A percentile compares a stretch with the other conserved stretches of the same genome.
These are phyloP conservation scores for Fusarium chlamydosporum DNA, from an alignment of 2,329 filamentous ascomycete genomes.

Conservation along the genomic window DNA sequence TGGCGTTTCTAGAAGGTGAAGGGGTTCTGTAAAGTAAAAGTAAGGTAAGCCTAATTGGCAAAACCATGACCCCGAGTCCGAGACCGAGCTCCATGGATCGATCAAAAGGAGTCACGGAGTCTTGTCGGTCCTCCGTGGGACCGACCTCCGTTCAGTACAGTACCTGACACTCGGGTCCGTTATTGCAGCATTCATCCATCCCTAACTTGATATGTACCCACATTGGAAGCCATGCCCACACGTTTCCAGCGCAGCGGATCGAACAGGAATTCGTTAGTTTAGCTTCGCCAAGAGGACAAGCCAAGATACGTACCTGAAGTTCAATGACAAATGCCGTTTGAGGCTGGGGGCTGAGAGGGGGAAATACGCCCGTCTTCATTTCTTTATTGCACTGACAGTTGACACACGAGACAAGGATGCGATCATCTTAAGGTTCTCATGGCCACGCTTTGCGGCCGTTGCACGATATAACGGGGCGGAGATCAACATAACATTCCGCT, in stretches of 20 bases:
- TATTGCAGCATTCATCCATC: neutral
- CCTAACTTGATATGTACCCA: neutral
- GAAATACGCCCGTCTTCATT: constrained; percentile 15
- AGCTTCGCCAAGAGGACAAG: constrained; percentile 9
- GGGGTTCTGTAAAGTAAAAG: neutral
- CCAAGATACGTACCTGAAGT: neutral
- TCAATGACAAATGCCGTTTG: constrained; percentile 29
- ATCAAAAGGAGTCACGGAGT: constrained; percentile 1
- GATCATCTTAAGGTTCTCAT: constrained; percentile 32
- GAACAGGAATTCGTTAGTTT: constrained; percentile 20
- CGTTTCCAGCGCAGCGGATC: constrained; percentile 24
- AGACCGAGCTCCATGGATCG: neutral
- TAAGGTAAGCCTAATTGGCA: constrained; percentile 19
- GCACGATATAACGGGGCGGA: neutral
- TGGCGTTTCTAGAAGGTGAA: constrained; percentile 34
- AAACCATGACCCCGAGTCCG: constrained; percentile 1
- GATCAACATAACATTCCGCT: constrained; percentile 2
- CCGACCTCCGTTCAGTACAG: constrained; percentile 21
- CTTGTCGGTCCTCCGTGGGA: constrained; percentile 14
- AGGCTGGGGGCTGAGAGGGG: too few relatives aligned
- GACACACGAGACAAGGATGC: constrained; percentile 26
- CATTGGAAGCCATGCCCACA: constrained; percentile 1
- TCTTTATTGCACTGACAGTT: constrained; percentile 6
- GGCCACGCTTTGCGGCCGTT: constrained; percentile 32
- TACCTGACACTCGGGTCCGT: constrained; percentile 10